A percentile compares a stretch with the other conserved stretches of the same genome.
Evolutionary conservation across 345 rosid species (phyloP).

Genomic region (Geranium rotundifolium): DNA sequence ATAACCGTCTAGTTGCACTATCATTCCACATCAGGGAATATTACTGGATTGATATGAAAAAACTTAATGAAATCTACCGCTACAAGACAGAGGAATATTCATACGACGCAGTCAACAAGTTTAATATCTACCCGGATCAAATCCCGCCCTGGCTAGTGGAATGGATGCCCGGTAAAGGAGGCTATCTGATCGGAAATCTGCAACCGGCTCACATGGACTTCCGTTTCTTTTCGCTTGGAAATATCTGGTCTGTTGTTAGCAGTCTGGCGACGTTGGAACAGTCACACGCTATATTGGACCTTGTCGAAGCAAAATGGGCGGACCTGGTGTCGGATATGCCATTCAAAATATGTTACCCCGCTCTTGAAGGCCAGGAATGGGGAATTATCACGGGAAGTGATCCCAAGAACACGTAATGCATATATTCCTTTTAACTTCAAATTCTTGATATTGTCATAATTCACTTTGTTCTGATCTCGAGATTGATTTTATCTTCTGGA

Average conservation of each 20-base stretch:
- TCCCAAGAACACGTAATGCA: slow-evolving; percentile 72
- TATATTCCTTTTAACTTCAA: slow-evolving; percentile 10
- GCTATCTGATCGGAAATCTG: slow-evolving; percentile 75
- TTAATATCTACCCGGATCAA: slow-evolving; percentile 90
- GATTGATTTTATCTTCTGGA: slow-evolving; percentile 17
- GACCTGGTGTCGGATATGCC: slow-evolving; percentile 86
- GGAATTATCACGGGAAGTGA: slow-evolving; percentile 77
- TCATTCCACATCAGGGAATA: slow-evolving; percentile 87
- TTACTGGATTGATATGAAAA: slow-evolving; percentile 76
- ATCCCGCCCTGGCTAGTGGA: slow-evolving; percentile 81
- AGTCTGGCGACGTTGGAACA: slow-evolving; percentile 61
- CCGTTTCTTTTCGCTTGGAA: slow-evolving; percentile 85
- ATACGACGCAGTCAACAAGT: slow-evolving; percentile 80
- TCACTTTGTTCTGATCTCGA: background rate
- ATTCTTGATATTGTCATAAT: slow-evolving; percentile 5
- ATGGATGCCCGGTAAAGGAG: slow-evolving; percentile 71
- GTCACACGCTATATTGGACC: slow-evolving; percentile 85
- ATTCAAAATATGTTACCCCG: slow-evolving; percentile 70
- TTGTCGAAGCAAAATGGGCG: slow-evolving; percentile 71
- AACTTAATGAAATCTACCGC: slow-evolving; percentile 70
- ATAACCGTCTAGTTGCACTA: slow-evolving; percentile 71
- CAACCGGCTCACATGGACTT: slow-evolving; percentile 98
- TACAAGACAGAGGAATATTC: slow-evolving; percentile 86
- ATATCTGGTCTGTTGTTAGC: slow-evolving; percentile 69
- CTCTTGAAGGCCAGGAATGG: slow-evolving; percentile 86